Conservation (phyloP, 805 yeast genomes). For the Babjeviella inositovora region DNA sequence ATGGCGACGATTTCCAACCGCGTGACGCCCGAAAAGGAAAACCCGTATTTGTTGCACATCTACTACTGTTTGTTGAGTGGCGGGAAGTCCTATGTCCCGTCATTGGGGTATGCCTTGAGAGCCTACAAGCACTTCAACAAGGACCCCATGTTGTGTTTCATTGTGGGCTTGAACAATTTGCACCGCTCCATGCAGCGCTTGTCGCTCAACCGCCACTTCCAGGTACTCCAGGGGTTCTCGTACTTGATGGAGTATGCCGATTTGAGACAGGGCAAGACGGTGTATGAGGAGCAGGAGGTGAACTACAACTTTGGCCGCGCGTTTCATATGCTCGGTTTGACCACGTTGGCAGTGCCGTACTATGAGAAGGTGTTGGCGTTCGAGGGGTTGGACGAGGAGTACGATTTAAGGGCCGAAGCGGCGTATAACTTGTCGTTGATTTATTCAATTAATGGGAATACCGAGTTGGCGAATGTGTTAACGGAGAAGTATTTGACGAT, state of each 20-base stretch:
- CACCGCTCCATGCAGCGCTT: constrained; percentile 89
- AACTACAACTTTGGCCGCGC: constrained; percentile 73
- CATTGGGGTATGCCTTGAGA: constrained; percentile 62
- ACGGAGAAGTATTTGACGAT: constrained; percentile 51
- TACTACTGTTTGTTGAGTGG: constrained; percentile 73
- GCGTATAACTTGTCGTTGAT: constrained; percentile 75
- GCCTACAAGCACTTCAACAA: constrained; percentile 49
- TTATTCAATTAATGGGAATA: constrained; percentile 63
- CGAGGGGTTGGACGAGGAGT: constrained; percentile 25
- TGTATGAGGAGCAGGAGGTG: constrained; percentile 55
- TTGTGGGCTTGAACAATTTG: constrained; percentile 66
- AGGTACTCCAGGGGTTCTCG: constrained; percentile 74
- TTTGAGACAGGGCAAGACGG: constrained; percentile 21
- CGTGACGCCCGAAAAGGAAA: constrained; percentile 9
- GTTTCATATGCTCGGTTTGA: constrained; percentile 71
- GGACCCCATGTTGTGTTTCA: constrained; percentile 68
- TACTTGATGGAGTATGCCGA: constrained; percentile 59
- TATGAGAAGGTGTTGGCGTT: constrained; percentile 50
- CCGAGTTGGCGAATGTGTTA: constrained; percentile 40
- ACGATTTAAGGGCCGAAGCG: constrained; percentile 57
- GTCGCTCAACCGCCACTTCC: constrained; percentile 74
- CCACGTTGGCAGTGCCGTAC: constrained; percentile 54
- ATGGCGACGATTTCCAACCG: constrained; percentile 58
- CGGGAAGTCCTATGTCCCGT: constrained; percentile 70
- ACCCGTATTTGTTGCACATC: constrained; percentile 59